These are phyloP conservation scores for Jatropha podagrica DNA, from an alignment of 441 rosid species.

Conservation along the genomic window DNA sequence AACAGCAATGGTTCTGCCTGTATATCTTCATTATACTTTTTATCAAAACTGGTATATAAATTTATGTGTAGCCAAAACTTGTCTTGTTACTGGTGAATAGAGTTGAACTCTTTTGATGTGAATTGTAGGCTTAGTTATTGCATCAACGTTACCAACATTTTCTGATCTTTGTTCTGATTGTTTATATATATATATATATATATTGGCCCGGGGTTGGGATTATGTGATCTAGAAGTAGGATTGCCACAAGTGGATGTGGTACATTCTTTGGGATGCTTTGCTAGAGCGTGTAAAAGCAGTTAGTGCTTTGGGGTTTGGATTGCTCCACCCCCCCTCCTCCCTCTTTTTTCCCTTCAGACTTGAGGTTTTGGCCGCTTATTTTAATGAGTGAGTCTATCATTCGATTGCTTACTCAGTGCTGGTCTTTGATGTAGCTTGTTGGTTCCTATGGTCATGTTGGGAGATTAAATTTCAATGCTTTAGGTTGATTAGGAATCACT, in stretches of 20 bases:
- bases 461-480: not conserved
- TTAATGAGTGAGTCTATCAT: too few relatives aligned
- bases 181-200: not conserved
- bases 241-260: not conserved
- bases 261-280: too few relatives aligned
- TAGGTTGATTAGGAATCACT: not conserved
- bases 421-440: not conserved
- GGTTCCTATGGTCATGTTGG: not conserved
- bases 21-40: not conserved
- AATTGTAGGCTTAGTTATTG: not conserved
- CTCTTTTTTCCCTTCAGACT: too few relatives aligned
- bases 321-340: too few relatives aligned
- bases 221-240: not conserved
- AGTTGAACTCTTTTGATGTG: not conserved
- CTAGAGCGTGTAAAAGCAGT: too few relatives aligned
- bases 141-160: not conserved
- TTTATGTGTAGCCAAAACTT: not conserved
- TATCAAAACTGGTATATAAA: not conserved
- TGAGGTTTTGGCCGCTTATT: too few relatives aligned
- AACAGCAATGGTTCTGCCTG: not conserved
- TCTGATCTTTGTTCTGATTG: not conserved
- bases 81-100: not conserved
- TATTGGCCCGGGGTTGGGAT: too few relatives aligned
- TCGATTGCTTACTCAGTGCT: not conserved
- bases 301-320: too few relatives aligned